Evolutionary conservation across 2,329 filamentous ascomycete genomes (phyloP).

Genomic region (Fusarium avenaceum): DNA sequence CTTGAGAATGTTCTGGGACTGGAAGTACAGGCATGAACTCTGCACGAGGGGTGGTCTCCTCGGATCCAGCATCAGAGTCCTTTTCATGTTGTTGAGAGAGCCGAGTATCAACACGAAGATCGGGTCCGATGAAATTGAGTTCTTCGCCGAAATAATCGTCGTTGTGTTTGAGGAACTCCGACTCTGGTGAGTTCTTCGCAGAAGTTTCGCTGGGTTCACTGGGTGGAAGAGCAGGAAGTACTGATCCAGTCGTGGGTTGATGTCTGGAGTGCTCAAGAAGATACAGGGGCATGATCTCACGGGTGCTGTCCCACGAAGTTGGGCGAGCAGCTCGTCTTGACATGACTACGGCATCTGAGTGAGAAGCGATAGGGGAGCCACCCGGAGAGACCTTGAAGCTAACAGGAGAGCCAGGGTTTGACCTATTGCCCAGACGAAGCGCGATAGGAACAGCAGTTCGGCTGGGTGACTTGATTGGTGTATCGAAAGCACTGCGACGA

Average conservation of each 20-base stretch:
- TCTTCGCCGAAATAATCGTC: slow-evolving; percentile 49
- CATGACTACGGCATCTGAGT: slow-evolving; percentile 51
- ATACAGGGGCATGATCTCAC: slow-evolving; percentile 85
- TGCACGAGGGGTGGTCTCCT: slow-evolving; percentile 78
- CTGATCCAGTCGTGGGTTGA: slow-evolving; percentile 53
- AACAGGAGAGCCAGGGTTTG: slow-evolving; percentile 60
- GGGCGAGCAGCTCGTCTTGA: slow-evolving; percentile 62
- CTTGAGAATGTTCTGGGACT: slow-evolving; percentile 2
- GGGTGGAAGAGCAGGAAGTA: slow-evolving; percentile 65
- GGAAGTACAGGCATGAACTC: slow-evolving; percentile 54
- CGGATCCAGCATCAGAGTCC: slow-evolving; percentile 69
- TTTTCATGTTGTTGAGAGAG: slow-evolving; percentile 50
- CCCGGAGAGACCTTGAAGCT: slow-evolving; percentile 57
- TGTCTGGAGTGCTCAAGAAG: slow-evolving; percentile 76
- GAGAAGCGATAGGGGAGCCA: slow-evolving; percentile 51
- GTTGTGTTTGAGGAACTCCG: slow-evolving; percentile 45
- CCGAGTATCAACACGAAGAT: slow-evolving; percentile 60
- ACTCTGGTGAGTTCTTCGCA: slow-evolving; percentile 53
- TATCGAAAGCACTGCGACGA: slow-evolving; percentile 63
- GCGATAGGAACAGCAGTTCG: slow-evolving; percentile 71
- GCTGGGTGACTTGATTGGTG: slow-evolving; percentile 65
- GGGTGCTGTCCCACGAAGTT: slow-evolving; percentile 72
- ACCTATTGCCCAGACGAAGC: slow-evolving; percentile 65
- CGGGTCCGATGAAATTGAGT: slow-evolving; percentile 40
- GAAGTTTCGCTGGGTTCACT: slow-evolving; percentile 60